These are phyloP conservation scores for Solanum paucissectum DNA, from an alignment of 257 asterid species.

Conservation along the genomic window DNA sequence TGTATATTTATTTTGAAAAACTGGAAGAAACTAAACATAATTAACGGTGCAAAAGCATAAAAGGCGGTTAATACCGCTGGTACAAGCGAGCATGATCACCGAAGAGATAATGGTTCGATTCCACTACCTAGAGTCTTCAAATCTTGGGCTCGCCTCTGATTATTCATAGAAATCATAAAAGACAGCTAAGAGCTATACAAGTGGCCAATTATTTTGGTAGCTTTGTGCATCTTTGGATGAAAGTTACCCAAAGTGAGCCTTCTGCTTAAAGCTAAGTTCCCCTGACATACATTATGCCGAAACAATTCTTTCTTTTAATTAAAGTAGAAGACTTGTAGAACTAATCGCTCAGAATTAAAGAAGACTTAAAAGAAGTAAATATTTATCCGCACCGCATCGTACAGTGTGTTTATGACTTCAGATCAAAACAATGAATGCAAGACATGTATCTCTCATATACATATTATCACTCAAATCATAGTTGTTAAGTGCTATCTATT, in stretches of 20 bases:
- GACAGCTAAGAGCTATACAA: neutral
- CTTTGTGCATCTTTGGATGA: neutral
- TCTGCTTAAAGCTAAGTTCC: neutral
- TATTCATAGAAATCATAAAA: neutral
- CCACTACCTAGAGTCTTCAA: too few relatives aligned
- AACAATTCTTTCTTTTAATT: too few relatives aligned
- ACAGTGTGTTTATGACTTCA: neutral
- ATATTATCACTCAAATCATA: neutral
- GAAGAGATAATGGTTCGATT: too few relatives aligned
- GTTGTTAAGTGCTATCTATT: neutral
- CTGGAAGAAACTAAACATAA: too few relatives aligned
- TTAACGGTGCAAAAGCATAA: too few relatives aligned
- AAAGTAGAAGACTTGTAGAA: neutral
- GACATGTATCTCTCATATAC: neutral
- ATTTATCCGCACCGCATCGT: neutral
- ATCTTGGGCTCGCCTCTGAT: too few relatives aligned
- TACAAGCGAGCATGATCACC: too few relatives aligned
- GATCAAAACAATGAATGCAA: neutral
- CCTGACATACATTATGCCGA: neutral
- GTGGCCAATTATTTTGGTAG: neutral
- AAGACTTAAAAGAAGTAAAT: neutral
- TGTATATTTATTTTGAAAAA: too few relatives aligned
- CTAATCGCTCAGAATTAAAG: neutral
- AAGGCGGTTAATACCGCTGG: too few relatives aligned
- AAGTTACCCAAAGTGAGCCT: neutral